Conservation (phyloP, 805 yeast genomes). For the Metschnikowia reukaufii region DNA sequence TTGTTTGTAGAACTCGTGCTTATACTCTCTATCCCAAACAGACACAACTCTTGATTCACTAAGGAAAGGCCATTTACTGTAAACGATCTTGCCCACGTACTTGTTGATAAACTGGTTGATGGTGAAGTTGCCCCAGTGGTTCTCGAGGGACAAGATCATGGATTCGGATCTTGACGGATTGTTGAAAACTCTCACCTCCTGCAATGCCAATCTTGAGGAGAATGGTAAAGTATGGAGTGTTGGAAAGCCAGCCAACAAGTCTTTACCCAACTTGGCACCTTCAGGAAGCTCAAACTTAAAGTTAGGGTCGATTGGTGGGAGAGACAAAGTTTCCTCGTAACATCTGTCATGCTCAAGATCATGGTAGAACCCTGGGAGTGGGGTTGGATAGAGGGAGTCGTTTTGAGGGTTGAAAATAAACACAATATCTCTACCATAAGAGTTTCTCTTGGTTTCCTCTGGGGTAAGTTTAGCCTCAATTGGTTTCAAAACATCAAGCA, state of each 20-base stretch:
- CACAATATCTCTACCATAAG: conserved; percentile 66
- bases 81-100: conserved; percentile 61
- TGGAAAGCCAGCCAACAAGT: conserved; percentile 88
- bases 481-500: conserved; percentile 72
- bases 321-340: conserved; percentile 54
- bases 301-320: conserved; percentile 49
- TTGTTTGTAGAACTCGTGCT: conserved; percentile 44
- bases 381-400: conserved; percentile 65
- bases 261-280: conserved; percentile 69
- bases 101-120: conserved; percentile 65
- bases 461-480: conserved; percentile 58
- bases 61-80: conserved; percentile 88
- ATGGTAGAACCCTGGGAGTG: conserved; percentile 71
- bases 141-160: conserved; percentile 61
- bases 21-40: conserved; percentile 54
- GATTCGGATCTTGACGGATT: conserved; percentile 84
- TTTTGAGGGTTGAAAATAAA: conserved; percentile 78
- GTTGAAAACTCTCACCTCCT: conserved; percentile 76
- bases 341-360: conserved; percentile 82
- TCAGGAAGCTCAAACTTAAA: conserved; percentile 57
- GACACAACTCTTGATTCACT: conserved; percentile 72
- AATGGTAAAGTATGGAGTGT: conserved; percentile 71
- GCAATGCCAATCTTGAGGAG: conserved; percentile 50
- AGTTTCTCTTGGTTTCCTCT: conserved; percentile 73
- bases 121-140: conserved; percentile 54